These are phyloP conservation scores for Phoenix roebelenii DNA, from an alignment of 176 grass and related monocot genomes.

Conservation along the genomic window DNA sequence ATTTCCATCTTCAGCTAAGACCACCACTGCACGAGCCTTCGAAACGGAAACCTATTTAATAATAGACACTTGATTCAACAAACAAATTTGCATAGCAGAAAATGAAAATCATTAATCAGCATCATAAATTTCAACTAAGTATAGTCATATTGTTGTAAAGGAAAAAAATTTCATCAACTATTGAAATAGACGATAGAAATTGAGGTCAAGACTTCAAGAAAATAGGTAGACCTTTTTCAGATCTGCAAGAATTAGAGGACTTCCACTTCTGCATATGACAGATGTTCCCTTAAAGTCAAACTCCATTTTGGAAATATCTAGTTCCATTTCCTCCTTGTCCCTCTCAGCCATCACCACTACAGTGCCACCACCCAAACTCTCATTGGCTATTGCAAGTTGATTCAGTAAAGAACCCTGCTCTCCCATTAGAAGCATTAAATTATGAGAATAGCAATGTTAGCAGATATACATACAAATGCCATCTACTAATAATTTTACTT, in stretches of 20 bases:
- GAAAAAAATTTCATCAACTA: conserved; percentile 1
- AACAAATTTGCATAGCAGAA: background rate
- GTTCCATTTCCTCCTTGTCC: conserved; percentile 84
- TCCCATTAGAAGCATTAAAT: no score
- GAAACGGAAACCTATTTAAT: conserved; percentile 66
- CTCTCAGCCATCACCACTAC: conserved; percentile 74
- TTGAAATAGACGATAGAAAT: conserved; percentile 10
- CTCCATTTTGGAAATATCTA: conserved; percentile 83
- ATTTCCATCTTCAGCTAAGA: conserved; percentile 80
- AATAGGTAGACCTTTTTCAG: conserved; percentile 50
- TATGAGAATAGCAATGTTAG: no score
- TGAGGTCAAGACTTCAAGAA: background rate
- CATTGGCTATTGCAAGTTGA: conserved; percentile 74
- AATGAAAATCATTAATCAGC: background rate
- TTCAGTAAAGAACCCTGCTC: conserved; percentile 66
- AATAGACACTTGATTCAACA: conserved; percentile 11
- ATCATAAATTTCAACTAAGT: background rate
- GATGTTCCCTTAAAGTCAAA: conserved; percentile 73
- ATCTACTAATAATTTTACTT: no score
- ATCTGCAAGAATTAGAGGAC: conserved; percentile 66
- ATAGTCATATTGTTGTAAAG: background rate
- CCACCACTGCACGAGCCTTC: conserved; percentile 63
- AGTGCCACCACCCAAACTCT: conserved; percentile 66
- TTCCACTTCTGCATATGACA: conserved; percentile 78
- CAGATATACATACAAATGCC: no score